phyloP scores from a whole-genome alignment of 2,329 filamentous ascomycete species.

The Coleophoma crateriformis region DNA sequence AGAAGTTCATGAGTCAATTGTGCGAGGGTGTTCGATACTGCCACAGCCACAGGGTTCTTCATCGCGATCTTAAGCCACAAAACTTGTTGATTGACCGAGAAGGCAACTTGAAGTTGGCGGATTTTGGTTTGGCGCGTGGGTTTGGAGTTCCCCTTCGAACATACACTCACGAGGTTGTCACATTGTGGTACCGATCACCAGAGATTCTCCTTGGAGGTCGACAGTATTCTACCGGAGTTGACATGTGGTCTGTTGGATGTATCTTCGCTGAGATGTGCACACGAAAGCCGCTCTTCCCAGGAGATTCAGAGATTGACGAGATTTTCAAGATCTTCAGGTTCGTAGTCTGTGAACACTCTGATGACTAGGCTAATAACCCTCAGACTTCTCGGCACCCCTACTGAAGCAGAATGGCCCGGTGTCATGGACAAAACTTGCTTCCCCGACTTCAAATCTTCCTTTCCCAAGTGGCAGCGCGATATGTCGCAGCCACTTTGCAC shows the following conservation, averaged over 20 bases:
- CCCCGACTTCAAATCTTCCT: constrained; percentile 87
- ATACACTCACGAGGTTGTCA: constrained; percentile 94
- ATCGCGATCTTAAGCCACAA: constrained; percentile 86
- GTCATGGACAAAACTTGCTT: constrained; percentile 68
- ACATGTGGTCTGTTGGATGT: constrained; percentile 94
- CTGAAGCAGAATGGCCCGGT: constrained; percentile 78
- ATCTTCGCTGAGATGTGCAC: constrained; percentile 98
- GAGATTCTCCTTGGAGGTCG: constrained; percentile 87
- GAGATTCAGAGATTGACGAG: constrained; percentile 89
- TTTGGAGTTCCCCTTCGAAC: constrained; percentile 88
- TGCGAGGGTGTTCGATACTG: constrained; percentile 83
- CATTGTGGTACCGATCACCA: constrained; percentile 86
- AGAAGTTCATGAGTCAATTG: constrained; percentile 89
- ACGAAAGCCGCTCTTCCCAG: constrained; percentile 84
- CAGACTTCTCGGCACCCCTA: constrained; percentile 75
- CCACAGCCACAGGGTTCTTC: constrained; percentile 80
- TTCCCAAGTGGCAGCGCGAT: constrained; percentile 84
- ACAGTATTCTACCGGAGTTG: constrained; percentile 89
- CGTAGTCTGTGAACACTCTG: constrained; percentile 16
- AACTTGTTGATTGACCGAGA: constrained; percentile 83
- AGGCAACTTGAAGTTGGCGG: constrained; percentile 83
- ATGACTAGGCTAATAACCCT: constrained; percentile 13
- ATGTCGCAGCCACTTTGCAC: constrained; percentile 60
- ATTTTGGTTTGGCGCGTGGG: constrained; percentile 84
- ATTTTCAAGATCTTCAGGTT: constrained; percentile 94